These are phyloP conservation scores for Scolecobasidium constrictum DNA, from an alignment of 2,329 filamentous ascomycete genomes.

Conservation along the genomic window DNA sequence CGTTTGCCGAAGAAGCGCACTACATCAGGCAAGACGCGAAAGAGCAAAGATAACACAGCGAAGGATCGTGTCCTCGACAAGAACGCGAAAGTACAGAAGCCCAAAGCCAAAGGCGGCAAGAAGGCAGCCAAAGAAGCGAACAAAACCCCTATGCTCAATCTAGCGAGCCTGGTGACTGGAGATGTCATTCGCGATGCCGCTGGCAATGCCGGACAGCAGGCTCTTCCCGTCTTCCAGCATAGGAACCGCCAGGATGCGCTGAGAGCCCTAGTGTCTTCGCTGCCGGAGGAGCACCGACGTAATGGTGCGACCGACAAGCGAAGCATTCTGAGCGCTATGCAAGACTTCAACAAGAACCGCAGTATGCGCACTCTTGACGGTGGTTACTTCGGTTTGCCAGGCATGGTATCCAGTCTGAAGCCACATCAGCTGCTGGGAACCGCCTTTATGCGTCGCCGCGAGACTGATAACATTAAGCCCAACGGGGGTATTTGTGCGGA, in stretches of 20 bases:
- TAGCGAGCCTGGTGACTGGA: slow-evolving; percentile 14
- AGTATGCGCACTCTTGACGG: slow-evolving; percentile 19
- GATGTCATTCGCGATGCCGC: slow-evolving; percentile 24
- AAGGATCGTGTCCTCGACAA: slow-evolving; percentile 14
- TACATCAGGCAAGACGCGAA: not conserved
- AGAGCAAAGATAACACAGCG: slow-evolving; percentile 10
- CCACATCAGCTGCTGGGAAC: slow-evolving; percentile 38
- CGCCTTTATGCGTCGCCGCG: slow-evolving; percentile 44
- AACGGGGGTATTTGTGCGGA: slow-evolving; percentile 31
- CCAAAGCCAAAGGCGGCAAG: not conserved
- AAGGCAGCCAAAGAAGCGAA: slow-evolving; percentile 11
- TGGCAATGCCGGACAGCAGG: slow-evolving; percentile 14
- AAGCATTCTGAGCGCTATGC: slow-evolving; percentile 27
- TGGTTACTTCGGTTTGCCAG: slow-evolving; percentile 34
- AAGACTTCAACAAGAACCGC: slow-evolving; percentile 25
- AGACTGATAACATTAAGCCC: slow-evolving; percentile 27
- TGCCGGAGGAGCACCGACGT: slow-evolving; percentile 25
- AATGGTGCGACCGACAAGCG: slow-evolving; percentile 24
- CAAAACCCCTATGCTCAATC: slow-evolving; percentile 7
- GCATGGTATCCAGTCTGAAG: slow-evolving; percentile 36
- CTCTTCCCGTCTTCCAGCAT: slow-evolving; percentile 17
- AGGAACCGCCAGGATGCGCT: slow-evolving; percentile 23
- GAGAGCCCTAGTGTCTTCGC: slow-evolving; percentile 27
- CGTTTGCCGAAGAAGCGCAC: not conserved
- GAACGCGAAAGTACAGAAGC: slow-evolving; percentile 1